phyloP scores from a whole-genome alignment of 2,329 filamentous ascomycete species.

The Cordyceps tenuipes region DNA sequence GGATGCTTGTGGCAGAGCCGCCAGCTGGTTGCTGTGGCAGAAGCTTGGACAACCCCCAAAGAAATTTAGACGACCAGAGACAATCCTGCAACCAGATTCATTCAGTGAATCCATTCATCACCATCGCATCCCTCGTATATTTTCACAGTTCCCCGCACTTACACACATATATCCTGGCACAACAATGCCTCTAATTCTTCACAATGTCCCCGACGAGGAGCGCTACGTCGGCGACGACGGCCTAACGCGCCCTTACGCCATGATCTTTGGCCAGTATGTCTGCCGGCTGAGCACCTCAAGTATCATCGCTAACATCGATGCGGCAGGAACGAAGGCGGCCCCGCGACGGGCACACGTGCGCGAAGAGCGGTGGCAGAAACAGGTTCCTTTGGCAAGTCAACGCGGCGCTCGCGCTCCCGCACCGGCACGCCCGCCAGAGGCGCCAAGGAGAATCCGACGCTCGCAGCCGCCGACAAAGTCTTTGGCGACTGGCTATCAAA shows the following conservation, averaged over 20 bases:
- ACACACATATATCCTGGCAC: conserved; percentile 15
- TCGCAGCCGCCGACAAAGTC: conserved; percentile 52
- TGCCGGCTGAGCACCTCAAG: conserved; percentile 8
- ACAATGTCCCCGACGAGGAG: conserved; percentile 62
- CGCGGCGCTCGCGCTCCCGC: conserved; percentile 52
- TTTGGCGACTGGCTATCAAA: conserved; percentile 51
- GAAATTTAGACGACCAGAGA: conserved; percentile 8
- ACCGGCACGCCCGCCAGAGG: conserved; percentile 48
- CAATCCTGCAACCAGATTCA: background rate
- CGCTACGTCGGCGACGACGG: conserved; percentile 59
- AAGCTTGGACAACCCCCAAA: background rate
- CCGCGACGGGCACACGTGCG: conserved; percentile 37
- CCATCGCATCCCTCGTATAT: background rate
- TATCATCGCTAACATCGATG: background rate
- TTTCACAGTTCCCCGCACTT: background rate
- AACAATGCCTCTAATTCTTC: conserved; percentile 59
- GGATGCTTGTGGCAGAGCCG: background rate
- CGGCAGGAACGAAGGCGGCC: conserved; percentile 42
- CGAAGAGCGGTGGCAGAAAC: conserved; percentile 50
- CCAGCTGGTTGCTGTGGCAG: conserved; percentile 12
- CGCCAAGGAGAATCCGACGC: conserved; percentile 50
- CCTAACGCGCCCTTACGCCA: conserved; percentile 55
- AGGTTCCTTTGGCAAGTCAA: conserved; percentile 61
- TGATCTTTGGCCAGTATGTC: conserved; percentile 55
- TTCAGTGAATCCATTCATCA: background rate